These are phyloP conservation scores for Clathrospora elynae DNA, from an alignment of 2,329 filamentous ascomycete genomes.

Conservation along the genomic window DNA sequence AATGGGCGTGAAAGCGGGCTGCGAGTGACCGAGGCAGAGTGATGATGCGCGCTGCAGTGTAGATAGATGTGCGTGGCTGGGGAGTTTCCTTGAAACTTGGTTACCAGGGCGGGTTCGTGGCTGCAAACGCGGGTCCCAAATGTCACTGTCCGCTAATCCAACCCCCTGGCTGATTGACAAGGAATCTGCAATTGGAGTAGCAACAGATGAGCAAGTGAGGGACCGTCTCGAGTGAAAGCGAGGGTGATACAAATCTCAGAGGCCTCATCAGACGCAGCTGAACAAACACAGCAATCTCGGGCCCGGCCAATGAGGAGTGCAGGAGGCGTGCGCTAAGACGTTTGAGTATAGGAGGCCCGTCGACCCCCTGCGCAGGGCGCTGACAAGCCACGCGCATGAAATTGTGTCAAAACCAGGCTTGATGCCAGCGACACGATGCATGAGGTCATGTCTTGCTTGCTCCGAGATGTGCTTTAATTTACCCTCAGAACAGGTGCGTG, in stretches of 20 bases:
- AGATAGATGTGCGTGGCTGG: constrained; percentile 21
- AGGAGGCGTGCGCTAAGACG: constrained; percentile 3
- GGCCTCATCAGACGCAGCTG: constrained; percentile 17
- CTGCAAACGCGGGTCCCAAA: constrained; percentile 8
- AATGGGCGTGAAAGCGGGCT: constrained; percentile 13
- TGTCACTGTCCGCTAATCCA: constrained; percentile 6
- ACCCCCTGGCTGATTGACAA: constrained; percentile 4
- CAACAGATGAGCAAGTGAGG: constrained; percentile 6
- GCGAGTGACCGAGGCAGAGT: constrained; percentile 15
- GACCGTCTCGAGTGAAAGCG: constrained; percentile 8
- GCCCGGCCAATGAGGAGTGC: constrained; percentile 15
- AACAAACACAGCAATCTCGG: constrained; percentile 24
- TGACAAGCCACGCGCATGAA: constrained; percentile 19
- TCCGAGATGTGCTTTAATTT: no score
- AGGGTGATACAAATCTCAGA: constrained; percentile 6
- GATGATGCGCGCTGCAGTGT: constrained; percentile 30
- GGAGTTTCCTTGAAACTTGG: constrained; percentile 22
- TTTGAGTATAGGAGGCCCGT: constrained; percentile 17
- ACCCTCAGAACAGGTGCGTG: constrained; percentile 2
- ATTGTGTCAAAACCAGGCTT: constrained; percentile 13
- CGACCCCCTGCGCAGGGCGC: constrained; percentile 17
- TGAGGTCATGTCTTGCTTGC: background rate
- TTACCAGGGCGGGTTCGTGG: constrained; percentile 21
- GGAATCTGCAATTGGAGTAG: background rate
- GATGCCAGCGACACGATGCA: constrained; percentile 7